Evolutionary conservation across 306 rosid species (phyloP).

Genomic region (Cicer cuneatum): DNA sequence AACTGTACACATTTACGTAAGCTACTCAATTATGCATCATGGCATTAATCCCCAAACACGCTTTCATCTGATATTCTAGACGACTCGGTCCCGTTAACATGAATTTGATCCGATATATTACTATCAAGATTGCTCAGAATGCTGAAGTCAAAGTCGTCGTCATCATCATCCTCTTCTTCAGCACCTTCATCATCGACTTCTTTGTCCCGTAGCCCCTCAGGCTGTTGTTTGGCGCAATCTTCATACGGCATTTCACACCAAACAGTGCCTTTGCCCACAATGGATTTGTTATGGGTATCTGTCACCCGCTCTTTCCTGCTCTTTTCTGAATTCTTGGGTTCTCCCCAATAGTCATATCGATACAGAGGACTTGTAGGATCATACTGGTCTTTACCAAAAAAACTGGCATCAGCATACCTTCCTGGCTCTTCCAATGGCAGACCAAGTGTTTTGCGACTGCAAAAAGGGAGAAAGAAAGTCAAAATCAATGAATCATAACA

Average conservation of each 20-base stretch:
- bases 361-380: slow-evolving; percentile 85
- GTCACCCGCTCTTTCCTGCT: slow-evolving; percentile 76
- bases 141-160: slow-evolving; percentile 72
- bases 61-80: slow-evolving; percentile 70
- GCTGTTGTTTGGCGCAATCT: slow-evolving; percentile 61
- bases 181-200: slow-evolving; percentile 39
- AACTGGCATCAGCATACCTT: slow-evolving; percentile 76
- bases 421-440: slow-evolving; percentile 97
- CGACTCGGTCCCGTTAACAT: slow-evolving; percentile 89
- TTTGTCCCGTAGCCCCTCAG: slow-evolving; percentile 45
- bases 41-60: slow-evolving; percentile 67
- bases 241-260: slow-evolving; percentile 86
- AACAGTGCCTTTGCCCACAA: slow-evolving; percentile 72
- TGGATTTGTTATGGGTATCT: slow-evolving; percentile 83
- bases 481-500: slow-evolving; percentile 9
- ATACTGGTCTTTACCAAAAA: slow-evolving; percentile 74
- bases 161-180: slow-evolving; percentile 34
- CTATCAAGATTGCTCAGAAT: slow-evolving; percentile 46
- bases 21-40: slow-evolving; percentile 18
- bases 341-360: slow-evolving; percentile 96
- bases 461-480: background rate
- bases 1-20: slow-evolving; percentile 37
- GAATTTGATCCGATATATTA: slow-evolving; percentile 62
- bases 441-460: slow-evolving; percentile 84
- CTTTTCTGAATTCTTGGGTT: slow-evolving; percentile 94